Evolutionary conservation across 2,329 filamentous ascomycete genomes (phyloP).

Genomic region (Fusarium staphyleae): DNA sequence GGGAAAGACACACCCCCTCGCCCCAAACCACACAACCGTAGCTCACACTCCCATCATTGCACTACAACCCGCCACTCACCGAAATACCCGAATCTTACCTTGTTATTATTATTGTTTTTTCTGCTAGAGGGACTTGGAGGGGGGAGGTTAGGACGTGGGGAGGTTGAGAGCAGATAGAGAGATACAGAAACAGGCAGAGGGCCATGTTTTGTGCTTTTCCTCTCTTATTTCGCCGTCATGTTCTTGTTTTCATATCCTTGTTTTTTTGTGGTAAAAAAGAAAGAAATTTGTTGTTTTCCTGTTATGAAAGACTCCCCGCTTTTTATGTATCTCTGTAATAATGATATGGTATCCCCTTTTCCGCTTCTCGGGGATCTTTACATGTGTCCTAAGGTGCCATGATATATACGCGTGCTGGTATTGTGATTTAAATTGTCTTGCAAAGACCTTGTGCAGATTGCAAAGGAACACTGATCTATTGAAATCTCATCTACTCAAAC

Average conservation of each 20-base stretch:
- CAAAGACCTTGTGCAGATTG: background rate
- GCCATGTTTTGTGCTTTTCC: slow-evolving; percentile 10
- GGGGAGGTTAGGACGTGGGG: background rate
- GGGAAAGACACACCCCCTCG: background rate
- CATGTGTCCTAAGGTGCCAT: too few relatives aligned
- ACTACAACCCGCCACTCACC: slow-evolving; percentile 11
- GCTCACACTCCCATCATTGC: background rate
- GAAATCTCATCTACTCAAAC: slow-evolving; percentile 7
- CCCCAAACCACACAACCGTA: background rate
- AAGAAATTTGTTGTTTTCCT: slow-evolving; percentile 1
- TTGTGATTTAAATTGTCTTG: too few relatives aligned
- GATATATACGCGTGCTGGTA: too few relatives aligned
- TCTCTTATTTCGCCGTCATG: slow-evolving; percentile 19
- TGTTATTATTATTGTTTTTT: slow-evolving; percentile 7
- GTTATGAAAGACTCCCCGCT: background rate
- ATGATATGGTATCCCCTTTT: slow-evolving; percentile 31
- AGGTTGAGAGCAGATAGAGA: slow-evolving; percentile 11
- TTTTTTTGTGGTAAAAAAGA: background rate
- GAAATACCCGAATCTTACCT: slow-evolving; percentile 25
- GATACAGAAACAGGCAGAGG: slow-evolving; percentile 11
- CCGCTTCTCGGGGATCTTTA: slow-evolving; percentile 4
- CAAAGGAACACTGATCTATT: background rate
- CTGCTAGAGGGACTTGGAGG: background rate
- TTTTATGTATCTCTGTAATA: slow-evolving; percentile 27
- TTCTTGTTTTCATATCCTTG: slow-evolving; percentile 1